Evolutionary conservation across 2,329 filamentous ascomycete genomes (phyloP).

Genomic region (Fusarium xyrophilum): DNA sequence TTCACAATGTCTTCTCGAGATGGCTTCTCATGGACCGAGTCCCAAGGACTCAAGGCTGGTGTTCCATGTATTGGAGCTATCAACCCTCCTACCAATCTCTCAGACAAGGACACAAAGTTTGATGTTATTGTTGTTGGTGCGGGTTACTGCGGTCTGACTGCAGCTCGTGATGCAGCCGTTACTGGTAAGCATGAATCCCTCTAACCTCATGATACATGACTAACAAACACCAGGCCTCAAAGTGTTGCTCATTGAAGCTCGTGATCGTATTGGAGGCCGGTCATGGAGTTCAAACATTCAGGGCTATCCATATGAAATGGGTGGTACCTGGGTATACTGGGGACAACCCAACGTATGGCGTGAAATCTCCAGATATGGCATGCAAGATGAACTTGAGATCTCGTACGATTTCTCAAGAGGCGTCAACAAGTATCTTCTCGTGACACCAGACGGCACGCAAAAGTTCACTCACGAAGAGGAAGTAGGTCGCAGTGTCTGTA

Average conservation of each 20-base stretch:
- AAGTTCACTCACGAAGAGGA: constrained; percentile 54
- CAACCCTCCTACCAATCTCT: constrained; percentile 36
- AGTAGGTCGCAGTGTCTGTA: constrained; percentile 16
- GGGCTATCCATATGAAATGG: constrained; percentile 56
- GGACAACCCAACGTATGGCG: constrained; percentile 52
- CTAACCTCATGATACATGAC: rapidly evolving
- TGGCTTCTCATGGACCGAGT: constrained; percentile 44
- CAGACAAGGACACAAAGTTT: constrained; percentile 11
- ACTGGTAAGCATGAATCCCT: constrained; percentile 29
- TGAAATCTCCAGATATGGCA: constrained; percentile 55
- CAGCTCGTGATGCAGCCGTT: constrained; percentile 39
- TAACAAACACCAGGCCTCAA: constrained; percentile 39
- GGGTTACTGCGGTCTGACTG: constrained; percentile 44
- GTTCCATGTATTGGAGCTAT: constrained; percentile 45
- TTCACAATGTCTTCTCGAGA: constrained; percentile 41
- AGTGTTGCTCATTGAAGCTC: constrained; percentile 54
- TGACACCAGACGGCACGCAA: constrained; percentile 39
- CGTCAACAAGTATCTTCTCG: constrained; percentile 52
- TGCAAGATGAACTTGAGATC: constrained; percentile 49
- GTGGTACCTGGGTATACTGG: constrained; percentile 59
- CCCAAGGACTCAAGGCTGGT: constrained; percentile 41
- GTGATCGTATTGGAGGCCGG: constrained; percentile 57
- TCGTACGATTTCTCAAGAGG: constrained; percentile 52
- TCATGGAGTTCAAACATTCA: constrained; percentile 55
- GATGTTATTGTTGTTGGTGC: constrained; percentile 45